phyloP scores from a whole-genome alignment of 768 basidiomycete genomes.

The Mycena amicta region DNA sequence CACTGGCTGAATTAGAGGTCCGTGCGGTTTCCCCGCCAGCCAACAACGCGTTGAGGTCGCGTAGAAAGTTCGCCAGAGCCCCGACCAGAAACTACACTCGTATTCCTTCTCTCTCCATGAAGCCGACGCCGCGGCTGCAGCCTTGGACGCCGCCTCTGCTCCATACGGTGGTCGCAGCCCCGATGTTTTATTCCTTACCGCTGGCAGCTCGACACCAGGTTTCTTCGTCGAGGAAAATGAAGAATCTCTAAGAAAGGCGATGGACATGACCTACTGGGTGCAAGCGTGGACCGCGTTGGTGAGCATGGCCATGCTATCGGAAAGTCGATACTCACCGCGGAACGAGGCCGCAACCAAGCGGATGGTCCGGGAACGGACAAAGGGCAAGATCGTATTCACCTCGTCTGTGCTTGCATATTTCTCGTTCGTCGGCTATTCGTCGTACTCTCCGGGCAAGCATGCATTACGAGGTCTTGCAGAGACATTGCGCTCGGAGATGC shows the following conservation, averaged over 20 bases:
- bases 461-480: constrained; percentile 80
- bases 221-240: constrained; percentile 61
- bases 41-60: not conserved
- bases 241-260: constrained; percentile 51
- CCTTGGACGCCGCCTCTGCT: constrained; percentile 53
- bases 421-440: constrained; percentile 64
- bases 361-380: constrained; percentile 49
- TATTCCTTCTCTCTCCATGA: constrained; percentile 61
- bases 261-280: constrained; percentile 59
- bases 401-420: constrained; percentile 64
- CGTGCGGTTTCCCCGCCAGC: not conserved
- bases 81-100: constrained; percentile 53
- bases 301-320: no score
- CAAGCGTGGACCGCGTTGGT: constrained; percentile 61
- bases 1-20: constrained; percentile 59
- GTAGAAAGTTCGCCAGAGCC: constrained; percentile 48
- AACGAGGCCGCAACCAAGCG: constrained; percentile 55
- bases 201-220: constrained; percentile 61
- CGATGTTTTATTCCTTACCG: constrained; percentile 68
- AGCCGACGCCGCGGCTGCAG: constrained; percentile 46
- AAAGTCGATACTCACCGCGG: not conserved
- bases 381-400: constrained; percentile 66
- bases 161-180: constrained; percentile 52
- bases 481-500: constrained; percentile 63
- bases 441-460: constrained; percentile 73